Evolutionary conservation across 2,329 filamentous ascomycete species (phyloP), one percentile per base, ranked within the genome.

Genomic region (Colletotrichum eremochloae): DNA sequence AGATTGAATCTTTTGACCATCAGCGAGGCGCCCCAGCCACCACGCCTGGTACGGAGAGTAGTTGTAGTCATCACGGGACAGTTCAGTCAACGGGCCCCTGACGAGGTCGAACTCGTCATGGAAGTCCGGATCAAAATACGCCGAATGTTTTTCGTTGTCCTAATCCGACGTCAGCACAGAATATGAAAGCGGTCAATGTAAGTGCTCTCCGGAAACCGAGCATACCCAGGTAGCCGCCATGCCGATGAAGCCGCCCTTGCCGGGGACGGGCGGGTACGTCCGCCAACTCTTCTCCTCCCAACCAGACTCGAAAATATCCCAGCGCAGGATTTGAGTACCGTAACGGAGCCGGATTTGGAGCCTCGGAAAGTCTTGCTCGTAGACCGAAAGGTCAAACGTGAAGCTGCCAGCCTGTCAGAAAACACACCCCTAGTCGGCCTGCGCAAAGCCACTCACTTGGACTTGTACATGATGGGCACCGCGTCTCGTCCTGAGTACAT

Each of bases 191-290:
- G 11, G 31, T 5, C 4, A 14, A 20, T 11, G 9, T 5, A 15
- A 18, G 4, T 36, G 18, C 8, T 18, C 14, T 14, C 4, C 15
- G 14, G 2, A 9, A 12, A 1, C 5, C 0, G 3, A 3, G 18
- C 63, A 38, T 38, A 66, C 66, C 73, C 73, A 74, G 11, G 70
- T 66, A 1, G 70, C 71, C 24, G 70, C 71, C 29, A 63, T 53
- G 20, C 85, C 85, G 55, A 87, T 74, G 63, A 81, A 86, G 14
- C 81, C 81, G 14, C 77, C 76, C 52, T 80, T 55, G 29, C 83
- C 84, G 4, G 79, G 72, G 4, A 78, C 73, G 0, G 81, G 84
- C 1, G 85, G 85, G 58, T 84, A 85, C 82, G 36, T 46, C 36
- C 38, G 33, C 70, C 85, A 87, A 24, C 81, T 74, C 1, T 75